phyloP scores from a whole-genome alignment of 2,329 filamentous ascomycete genomes.

The Colletotrichum sp. region DNA sequence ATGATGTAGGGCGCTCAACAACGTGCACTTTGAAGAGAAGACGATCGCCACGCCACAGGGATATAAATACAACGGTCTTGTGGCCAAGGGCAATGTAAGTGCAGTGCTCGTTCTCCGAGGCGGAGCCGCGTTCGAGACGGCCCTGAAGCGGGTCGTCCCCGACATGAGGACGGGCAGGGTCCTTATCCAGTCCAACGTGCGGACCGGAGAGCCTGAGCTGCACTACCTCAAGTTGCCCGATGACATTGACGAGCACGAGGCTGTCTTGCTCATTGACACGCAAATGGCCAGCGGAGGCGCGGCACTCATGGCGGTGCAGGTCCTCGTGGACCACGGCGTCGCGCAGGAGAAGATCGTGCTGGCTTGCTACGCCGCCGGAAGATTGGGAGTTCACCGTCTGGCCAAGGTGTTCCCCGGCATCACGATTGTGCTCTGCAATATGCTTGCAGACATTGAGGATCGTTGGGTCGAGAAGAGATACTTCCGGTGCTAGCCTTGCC shows the following conservation, averaged over 20 bases:
- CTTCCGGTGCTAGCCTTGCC: constrained; percentile 75
- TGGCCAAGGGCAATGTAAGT: constrained; percentile 74
- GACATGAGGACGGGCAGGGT: constrained; percentile 90
- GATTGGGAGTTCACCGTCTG: constrained; percentile 81
- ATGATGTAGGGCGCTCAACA: constrained; percentile 71
- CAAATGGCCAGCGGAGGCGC: constrained; percentile 93
- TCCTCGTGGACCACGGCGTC: constrained; percentile 94
- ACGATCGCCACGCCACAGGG: constrained; percentile 75
- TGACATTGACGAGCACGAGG: constrained; percentile 76
- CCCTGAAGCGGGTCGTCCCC: constrained; percentile 87
- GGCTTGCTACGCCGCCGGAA: constrained; percentile 90
- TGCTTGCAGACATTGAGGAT: constrained; percentile 82
- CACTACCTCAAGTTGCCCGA: constrained; percentile 85
- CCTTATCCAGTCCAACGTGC: constrained; percentile 86
- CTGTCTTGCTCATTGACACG: constrained; percentile 86
- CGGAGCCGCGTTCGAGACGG: constrained; percentile 86
- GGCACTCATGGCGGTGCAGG: constrained; percentile 90
- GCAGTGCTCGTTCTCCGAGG: constrained; percentile 90
- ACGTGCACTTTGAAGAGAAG: constrained; percentile 70
- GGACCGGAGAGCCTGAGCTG: constrained; percentile 88
- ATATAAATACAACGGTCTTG: constrained; percentile 73
- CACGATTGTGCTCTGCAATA: constrained; percentile 82
- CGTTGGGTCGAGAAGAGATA: constrained; percentile 92
- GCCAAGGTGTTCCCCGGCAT: constrained; percentile 89
- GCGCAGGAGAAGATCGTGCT: constrained; percentile 84